These are phyloP conservation scores for Hirschioporus abietinus DNA, from an alignment of 768 basidiomycete species.

Conservation along the genomic window DNA sequence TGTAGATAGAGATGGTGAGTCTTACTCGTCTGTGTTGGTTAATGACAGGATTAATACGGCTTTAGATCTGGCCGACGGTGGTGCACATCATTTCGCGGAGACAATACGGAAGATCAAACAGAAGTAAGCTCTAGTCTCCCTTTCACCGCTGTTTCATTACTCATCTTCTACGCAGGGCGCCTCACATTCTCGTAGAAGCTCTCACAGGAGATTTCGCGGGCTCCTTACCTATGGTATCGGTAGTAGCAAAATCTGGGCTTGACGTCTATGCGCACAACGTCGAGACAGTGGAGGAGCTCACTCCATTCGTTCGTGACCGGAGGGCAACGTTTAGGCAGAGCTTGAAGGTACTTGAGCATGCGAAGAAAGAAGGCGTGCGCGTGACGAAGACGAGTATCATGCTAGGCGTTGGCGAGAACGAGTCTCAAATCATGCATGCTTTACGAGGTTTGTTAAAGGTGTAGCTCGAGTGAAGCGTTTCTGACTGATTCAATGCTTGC, in stretches of 20 bases:
- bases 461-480: slow-evolving; percentile 7
- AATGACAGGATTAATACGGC: slow-evolving; percentile 1
- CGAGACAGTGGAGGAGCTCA: slow-evolving; percentile 91
- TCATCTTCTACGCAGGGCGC: slow-evolving; percentile 52
- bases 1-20: slow-evolving; percentile 92
- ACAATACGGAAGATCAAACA: slow-evolving; percentile 94
- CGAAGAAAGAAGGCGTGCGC: slow-evolving; percentile 76
- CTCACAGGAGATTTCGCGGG: slow-evolving; percentile 94
- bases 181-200: slow-evolving; percentile 93
- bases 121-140: slow-evolving; percentile 50
- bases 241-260: slow-evolving; percentile 87
- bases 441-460: slow-evolving; percentile 58
- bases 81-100: slow-evolving; percentile 90
- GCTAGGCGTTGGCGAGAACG: slow-evolving; percentile 92
- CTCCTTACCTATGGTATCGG: slow-evolving; percentile 61
- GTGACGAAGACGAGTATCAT: slow-evolving; percentile 98
- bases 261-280: slow-evolving; percentile 99
- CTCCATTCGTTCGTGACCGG: slow-evolving; percentile 92
- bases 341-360: slow-evolving; percentile 72
- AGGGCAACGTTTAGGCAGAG: slow-evolving; percentile 88
- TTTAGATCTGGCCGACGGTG: slow-evolving; percentile 86
- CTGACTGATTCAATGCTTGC: slow-evolving; percentile 6
- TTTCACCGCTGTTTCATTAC: not conserved
- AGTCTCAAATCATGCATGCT: slow-evolving; percentile 76
- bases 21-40: slow-evolving; percentile 4